Evolutionary conservation across 2,329 filamentous ascomycete species (phyloP).

Genomic region (Fusarium papillatum): DNA sequence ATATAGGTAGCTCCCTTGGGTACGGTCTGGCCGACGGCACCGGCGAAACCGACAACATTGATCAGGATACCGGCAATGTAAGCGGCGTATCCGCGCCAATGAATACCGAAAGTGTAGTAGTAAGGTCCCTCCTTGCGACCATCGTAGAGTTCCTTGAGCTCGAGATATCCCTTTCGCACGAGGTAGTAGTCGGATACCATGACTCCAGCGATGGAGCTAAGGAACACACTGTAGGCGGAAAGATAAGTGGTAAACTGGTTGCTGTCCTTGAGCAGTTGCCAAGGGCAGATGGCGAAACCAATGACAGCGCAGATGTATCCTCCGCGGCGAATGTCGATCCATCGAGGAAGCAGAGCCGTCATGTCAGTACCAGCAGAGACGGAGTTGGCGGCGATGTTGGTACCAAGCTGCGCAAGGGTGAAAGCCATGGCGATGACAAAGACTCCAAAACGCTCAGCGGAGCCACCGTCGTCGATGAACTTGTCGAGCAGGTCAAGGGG

Average conservation of each 20-base stretch:
- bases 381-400: conserved; percentile 90
- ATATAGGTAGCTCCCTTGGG: conserved; percentile 86
- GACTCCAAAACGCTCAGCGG: conserved; percentile 79
- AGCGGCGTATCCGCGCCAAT: conserved; percentile 87
- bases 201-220: conserved; percentile 94
- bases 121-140: conserved; percentile 77
- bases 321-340: conserved; percentile 87
- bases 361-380: conserved; percentile 88
- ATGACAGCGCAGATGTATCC: conserved; percentile 87
- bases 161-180: conserved; percentile 85
- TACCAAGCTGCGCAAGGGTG: conserved; percentile 85
- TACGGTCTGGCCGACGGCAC: conserved; percentile 79
- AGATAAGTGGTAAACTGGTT: conserved; percentile 95
- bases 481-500: conserved; percentile 75
- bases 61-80: conserved; percentile 88
- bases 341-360: conserved; percentile 84
- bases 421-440: conserved; percentile 81
- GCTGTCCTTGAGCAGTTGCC: conserved; percentile 79
- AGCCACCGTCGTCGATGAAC: conserved; percentile 78
- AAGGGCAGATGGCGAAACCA: conserved; percentile 89
- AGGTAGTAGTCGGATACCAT: conserved; percentile 91
- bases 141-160: conserved; percentile 84
- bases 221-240: conserved; percentile 91
- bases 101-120: conserved; percentile 79
- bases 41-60: conserved; percentile 93